Conservation (phyloP, 345 rosid species). For the Noccaea caerulescens region DNA sequence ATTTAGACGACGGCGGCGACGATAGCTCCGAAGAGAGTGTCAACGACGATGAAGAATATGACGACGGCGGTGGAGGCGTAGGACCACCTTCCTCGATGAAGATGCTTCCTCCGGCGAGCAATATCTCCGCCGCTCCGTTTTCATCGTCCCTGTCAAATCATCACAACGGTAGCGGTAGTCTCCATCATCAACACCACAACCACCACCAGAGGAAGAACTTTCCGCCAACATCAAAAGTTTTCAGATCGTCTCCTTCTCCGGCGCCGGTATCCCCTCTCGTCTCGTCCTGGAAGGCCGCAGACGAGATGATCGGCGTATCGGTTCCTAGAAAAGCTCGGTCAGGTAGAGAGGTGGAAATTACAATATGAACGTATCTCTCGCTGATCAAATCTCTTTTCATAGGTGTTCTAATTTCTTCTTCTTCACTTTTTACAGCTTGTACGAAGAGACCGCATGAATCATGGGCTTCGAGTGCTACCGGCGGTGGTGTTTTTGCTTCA, state of each 20-base stretch:
- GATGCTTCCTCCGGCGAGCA: conserved; percentile 71
- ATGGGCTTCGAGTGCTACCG: conserved; percentile 66
- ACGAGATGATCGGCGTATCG: conserved; percentile 96
- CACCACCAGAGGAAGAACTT: conserved; percentile 62
- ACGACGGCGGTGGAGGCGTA: conserved; percentile 61
- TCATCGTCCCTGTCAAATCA: conserved; percentile 61
- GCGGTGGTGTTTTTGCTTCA: conserved; percentile 49
- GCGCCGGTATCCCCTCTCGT: conserved; percentile 42
- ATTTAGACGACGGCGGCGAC: conserved; percentile 73
- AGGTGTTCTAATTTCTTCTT: conserved; percentile 24
- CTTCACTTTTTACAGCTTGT: conserved; percentile 53
- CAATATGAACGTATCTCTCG: conserved; percentile 12
- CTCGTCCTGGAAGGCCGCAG: conserved; percentile 72
- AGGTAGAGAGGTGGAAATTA: conserved; percentile 92
- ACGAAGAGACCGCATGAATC: conserved; percentile 93
- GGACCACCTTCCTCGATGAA: conserved; percentile 56
- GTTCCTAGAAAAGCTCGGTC: conserved; percentile 99
- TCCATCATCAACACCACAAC: conserved; percentile 34
- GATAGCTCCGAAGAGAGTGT: conserved; percentile 93
- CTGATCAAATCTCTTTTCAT: conserved; percentile 27
- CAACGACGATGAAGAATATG: conserved; percentile 90
- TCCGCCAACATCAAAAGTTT: conserved; percentile 62
- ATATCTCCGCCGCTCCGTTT: conserved; percentile 61
- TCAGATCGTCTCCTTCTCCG: conserved; percentile 58
- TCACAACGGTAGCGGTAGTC: conserved; percentile 43